Base-by-base conservation (phyloP, 2,329 filamentous ascomycete species). In the Graphiopsis chlorocephala region DNA sequence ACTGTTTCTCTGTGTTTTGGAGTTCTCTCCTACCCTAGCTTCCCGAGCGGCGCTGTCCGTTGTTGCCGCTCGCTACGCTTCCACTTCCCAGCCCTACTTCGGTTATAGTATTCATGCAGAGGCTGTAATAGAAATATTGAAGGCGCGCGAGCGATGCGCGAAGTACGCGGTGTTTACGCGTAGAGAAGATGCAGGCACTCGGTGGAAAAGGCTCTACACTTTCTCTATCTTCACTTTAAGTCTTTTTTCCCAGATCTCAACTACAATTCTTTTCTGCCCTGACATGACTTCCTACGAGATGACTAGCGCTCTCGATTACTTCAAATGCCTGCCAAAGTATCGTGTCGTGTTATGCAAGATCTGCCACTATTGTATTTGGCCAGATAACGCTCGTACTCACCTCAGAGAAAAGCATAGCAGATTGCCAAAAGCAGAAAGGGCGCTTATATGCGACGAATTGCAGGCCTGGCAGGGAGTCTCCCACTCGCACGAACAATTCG, bases 351-450 rank as follows among this genome's bases (percentile, higher is more conserved):
- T 59, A 23, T 59, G 35, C 7, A 28, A 47, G 25, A 59, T 47
- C 20, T 59, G 56, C 25, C 25, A 59, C 35, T 47, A 59, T 14
- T 59, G 25, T 23, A 15, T 58, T 7, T 59, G 25, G 56, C 35
- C 25, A 59, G 56, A 47, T 47, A 47, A 59, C 15, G 25, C 33
- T 59, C 56, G 56, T 29, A 59, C 35, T 28, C 23, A 60, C 42
- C 26, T 60, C 7, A 42, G 38, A 42, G 25, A 42, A 29, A 60
- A 31, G 25, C 28, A 60, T 45, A 60, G 25, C 14, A 26, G 42
- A 10, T 20, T 60, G 8, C 26, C 33, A 23, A 59, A 17, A 23
- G n/a, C 14, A 3, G 38, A 59, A 25, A 59, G 56, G 26, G 35
- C 38, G 8, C 26, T 20, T 25, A 59, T 59, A 47, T 14, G 8